phyloP scores from a whole-genome alignment of 1,139 yeast species.

The Protomyces inundatus region DNA sequence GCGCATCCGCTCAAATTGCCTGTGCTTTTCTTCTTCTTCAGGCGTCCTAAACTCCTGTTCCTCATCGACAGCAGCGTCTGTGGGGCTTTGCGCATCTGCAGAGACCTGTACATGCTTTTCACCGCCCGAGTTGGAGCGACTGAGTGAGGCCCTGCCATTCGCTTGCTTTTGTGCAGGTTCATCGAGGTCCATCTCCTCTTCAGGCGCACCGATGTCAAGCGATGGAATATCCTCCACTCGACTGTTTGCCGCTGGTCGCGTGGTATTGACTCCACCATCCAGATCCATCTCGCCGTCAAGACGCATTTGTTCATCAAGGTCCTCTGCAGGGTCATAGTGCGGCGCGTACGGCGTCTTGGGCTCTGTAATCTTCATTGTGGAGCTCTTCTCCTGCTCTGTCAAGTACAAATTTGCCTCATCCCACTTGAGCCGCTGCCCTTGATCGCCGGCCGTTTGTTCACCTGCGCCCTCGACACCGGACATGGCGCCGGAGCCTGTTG shows the following conservation, averaged over 20 bases:
- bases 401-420: conserved; percentile 64
- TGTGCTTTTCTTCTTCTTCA: conserved; percentile 25
- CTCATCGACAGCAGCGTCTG: conserved; percentile 41
- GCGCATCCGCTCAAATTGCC: conserved; percentile 19
- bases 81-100: conserved; percentile 36
- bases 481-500: neutral
- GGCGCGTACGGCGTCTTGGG: conserved; percentile 98
- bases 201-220: conserved; percentile 30
- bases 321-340: conserved; percentile 82
- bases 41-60: conserved; percentile 33
- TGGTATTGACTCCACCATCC: conserved; percentile 31
- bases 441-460: neutral
- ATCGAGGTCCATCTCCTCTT: conserved; percentile 18
- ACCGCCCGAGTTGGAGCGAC: neutral
- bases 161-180: conserved; percentile 26
- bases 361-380: conserved; percentile 84
- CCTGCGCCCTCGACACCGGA: neutral
- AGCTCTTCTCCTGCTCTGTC: conserved; percentile 63
- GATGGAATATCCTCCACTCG: conserved; percentile 28
- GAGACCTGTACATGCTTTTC: conserved; percentile 37
- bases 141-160: neutral
- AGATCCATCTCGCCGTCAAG: conserved; percentile 56
- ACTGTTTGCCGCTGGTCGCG: conserved; percentile 7
- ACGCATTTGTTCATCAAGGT: conserved; percentile 55
- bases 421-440: conserved; percentile 52